These are phyloP conservation scores for Coniochaeta hoffmannii DNA, from an alignment of 2,329 filamentous ascomycete genomes.

Conservation along the genomic window DNA sequence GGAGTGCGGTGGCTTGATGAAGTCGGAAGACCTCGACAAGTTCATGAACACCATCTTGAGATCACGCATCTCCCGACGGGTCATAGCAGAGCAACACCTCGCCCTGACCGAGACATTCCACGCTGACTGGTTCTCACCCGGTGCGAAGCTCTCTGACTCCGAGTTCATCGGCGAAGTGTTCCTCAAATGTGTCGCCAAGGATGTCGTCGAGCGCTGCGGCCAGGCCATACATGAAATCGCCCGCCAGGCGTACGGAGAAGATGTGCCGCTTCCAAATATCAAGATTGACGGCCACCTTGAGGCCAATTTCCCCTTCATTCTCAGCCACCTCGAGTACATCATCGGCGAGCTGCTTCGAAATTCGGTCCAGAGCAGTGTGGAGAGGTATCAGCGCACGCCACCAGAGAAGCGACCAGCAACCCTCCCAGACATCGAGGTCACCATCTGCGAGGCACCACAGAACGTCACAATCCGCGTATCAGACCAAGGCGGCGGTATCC, in stretches of 20 bases:
- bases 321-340: constrained; percentile 95
- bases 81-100: constrained; percentile 96
- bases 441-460: constrained; percentile 88
- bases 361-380: constrained; percentile 86
- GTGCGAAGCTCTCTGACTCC: constrained; percentile 61
- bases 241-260: constrained; percentile 64
- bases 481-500: constrained; percentile 89
- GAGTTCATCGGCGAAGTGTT: constrained; percentile 97
- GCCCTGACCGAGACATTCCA: constrained; percentile 92
- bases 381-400: constrained; percentile 55
- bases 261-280: constrained; percentile 70
- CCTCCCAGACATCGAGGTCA: constrained; percentile 76
- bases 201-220: constrained; percentile 80
- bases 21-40: constrained; percentile 71
- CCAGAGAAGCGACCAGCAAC: neutral
- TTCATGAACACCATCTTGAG: constrained; percentile 93
- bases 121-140: constrained; percentile 80
- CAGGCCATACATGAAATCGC: constrained; percentile 68
- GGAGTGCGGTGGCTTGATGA: constrained; percentile 79
- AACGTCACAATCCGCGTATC: constrained; percentile 96
- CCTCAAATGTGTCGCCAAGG: constrained; percentile 81
- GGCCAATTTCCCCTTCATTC: constrained; percentile 92
- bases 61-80: constrained; percentile 87
- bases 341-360: constrained; percentile 92
- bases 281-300: constrained; percentile 76